Conservation (phyloP, 108 stramenopile species). For the Skeletonema grethae region DNA sequence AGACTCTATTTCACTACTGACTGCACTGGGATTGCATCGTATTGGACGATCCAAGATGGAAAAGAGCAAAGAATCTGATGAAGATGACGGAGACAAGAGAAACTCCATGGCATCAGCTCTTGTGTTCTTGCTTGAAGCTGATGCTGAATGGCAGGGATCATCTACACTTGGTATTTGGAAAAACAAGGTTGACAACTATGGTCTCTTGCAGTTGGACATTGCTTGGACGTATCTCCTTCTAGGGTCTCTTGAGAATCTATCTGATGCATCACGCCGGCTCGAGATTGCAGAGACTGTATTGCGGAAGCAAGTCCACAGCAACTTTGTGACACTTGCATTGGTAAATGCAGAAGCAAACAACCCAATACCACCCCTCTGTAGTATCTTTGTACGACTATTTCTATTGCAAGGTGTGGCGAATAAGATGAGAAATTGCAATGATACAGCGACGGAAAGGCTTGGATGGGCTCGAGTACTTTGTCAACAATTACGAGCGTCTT, state of each 20-base stretch:
- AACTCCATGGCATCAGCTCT: conserved; percentile 22
- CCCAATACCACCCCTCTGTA: conserved; percentile 26
- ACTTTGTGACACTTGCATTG: conserved; percentile 32
- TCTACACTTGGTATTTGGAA: conserved; percentile 2
- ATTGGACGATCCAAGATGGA: conserved; percentile 33
- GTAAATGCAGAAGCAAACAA: conserved; percentile 32
- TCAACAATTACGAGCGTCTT: conserved; percentile 9
- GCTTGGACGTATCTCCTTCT: conserved; percentile 31
- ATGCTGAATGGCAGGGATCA: conserved; percentile 24
- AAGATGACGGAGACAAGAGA: no score
- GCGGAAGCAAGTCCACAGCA: conserved; percentile 30
- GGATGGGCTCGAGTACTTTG: conserved; percentile 22
- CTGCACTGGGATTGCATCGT: conserved; percentile 33
- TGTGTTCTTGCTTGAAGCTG: conserved; percentile 33
- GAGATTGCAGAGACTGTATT: conserved; percentile 20
- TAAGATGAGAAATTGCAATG: conserved; percentile 6
- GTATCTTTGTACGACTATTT: conserved; percentile 28
- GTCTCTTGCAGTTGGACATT: conserved; percentile 40
- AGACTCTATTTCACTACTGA: conserved; percentile 27
- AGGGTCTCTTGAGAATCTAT: conserved; percentile 11
- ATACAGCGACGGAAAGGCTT: conserved; percentile 6
- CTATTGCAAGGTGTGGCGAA: conserved; percentile 30
- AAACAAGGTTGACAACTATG: conserved; percentile 27
- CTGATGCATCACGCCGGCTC: conserved; percentile 18
- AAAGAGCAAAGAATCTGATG: background rate